These are phyloP conservation scores for Leccinellum luteum DNA, from an alignment of 768 basidiomycete genomes.

Conservation along the genomic window DNA sequence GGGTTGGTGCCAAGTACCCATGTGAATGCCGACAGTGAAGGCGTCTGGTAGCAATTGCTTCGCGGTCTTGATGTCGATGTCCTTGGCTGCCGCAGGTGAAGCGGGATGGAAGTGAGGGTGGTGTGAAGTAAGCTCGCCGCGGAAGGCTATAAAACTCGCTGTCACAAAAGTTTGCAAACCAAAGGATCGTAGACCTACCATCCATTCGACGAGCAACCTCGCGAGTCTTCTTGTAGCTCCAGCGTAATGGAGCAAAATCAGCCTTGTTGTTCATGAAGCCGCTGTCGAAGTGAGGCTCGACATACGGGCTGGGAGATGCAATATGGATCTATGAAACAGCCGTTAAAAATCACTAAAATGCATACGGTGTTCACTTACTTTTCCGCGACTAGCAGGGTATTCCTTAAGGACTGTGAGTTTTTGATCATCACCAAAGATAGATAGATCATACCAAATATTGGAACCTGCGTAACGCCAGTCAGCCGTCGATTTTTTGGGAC, in stretches of 20 bases:
- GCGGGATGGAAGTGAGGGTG: slow-evolving; percentile 74
- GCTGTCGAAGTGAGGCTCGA: slow-evolving; percentile 62
- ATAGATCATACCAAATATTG: slow-evolving; percentile 47
- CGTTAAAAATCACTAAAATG: background rate
- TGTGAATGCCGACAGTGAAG: slow-evolving; percentile 69
- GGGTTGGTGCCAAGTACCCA: slow-evolving; percentile 66
- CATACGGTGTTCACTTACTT: slow-evolving; percentile 34
- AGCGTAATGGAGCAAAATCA: slow-evolving; percentile 71
- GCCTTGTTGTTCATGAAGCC: slow-evolving; percentile 83
- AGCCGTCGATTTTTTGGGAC: slow-evolving; percentile 22
- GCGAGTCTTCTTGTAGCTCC: slow-evolving; percentile 77
- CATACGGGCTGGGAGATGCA: slow-evolving; percentile 56
- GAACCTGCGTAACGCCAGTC: slow-evolving; percentile 36
- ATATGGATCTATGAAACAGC: slow-evolving; percentile 54
- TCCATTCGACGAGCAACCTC: slow-evolving; percentile 74
- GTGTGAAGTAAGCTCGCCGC: slow-evolving; percentile 69
- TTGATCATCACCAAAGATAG: background rate
- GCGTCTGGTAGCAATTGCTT: slow-evolving; percentile 57
- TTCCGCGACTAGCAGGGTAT: slow-evolving; percentile 73
- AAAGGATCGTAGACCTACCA: slow-evolving; percentile 32
- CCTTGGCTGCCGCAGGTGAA: slow-evolving; percentile 54
- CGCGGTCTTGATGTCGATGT: slow-evolving; percentile 69
- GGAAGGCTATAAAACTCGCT: slow-evolving; percentile 46
- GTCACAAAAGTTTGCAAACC: background rate
- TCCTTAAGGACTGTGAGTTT: slow-evolving; percentile 31